phyloP scores from a whole-genome alignment of 2,329 filamentous ascomycete species.

The Sarocladium kiliense region DNA sequence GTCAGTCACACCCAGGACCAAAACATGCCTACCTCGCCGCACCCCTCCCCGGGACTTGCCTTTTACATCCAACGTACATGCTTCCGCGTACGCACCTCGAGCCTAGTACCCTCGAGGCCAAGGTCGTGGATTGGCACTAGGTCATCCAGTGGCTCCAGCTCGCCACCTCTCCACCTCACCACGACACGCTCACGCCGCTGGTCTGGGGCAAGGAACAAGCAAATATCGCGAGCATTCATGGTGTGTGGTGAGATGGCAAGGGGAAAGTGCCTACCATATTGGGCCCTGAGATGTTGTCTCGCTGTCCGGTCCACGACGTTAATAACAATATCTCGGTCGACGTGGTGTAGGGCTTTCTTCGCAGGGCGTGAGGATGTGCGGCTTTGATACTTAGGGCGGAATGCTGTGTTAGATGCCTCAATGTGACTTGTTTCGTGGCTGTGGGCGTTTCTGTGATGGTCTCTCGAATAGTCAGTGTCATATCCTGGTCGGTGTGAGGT shows the following conservation, averaged over 20 bases:
- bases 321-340: not conserved
- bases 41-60: not conserved
- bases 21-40: too few relatives aligned
- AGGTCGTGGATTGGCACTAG: constrained; percentile 18
- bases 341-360: not conserved
- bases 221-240: not conserved
- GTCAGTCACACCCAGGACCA: too few relatives aligned
- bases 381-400: not conserved
- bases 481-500: not conserved
- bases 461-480: not conserved
- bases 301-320: not conserved
- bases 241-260: not conserved
- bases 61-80: constrained; percentile 17
- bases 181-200: constrained; percentile 17
- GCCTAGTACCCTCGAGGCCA: constrained; percentile 12
- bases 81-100: constrained; percentile 20
- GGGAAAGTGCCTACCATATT: not conserved
- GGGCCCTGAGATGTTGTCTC: not conserved
- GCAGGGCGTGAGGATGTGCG: not conserved
- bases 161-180: constrained; percentile 23
- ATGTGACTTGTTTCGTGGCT: not conserved
- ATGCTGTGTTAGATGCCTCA: too few relatives aligned
- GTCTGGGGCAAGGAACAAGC: constrained; percentile 18
- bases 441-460: not conserved
- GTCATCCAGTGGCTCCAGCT: constrained; percentile 17